These are phyloP conservation scores for Fusarium domesticum DNA, from an alignment of 2,329 filamentous ascomycete genomes.

Conservation along the genomic window DNA sequence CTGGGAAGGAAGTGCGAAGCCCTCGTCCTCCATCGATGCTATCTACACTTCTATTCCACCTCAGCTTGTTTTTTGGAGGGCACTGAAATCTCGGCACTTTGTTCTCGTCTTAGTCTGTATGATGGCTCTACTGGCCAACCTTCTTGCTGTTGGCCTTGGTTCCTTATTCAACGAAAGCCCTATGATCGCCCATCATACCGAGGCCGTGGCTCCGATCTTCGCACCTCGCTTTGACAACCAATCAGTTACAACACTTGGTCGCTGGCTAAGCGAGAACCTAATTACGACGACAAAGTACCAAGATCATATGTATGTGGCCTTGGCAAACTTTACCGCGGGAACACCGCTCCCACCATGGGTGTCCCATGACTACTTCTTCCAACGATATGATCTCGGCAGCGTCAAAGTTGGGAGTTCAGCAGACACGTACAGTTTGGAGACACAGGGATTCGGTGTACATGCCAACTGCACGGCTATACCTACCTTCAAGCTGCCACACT, in stretches of 20 bases:
- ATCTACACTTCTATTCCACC: slow-evolving; percentile 56
- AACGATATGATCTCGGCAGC: slow-evolving; percentile 37
- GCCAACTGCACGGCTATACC: slow-evolving; percentile 22
- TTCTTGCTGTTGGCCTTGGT: slow-evolving; percentile 51
- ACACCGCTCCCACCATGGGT: slow-evolving; percentile 51
- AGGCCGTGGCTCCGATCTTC: slow-evolving; percentile 13
- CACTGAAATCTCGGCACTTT: slow-evolving; percentile 43
- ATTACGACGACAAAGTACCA: slow-evolving; percentile 8
- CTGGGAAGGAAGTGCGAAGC: slow-evolving; percentile 33
- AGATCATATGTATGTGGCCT: slow-evolving; percentile 34
- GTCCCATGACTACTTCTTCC: slow-evolving; percentile 43
- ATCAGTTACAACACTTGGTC: slow-evolving; percentile 3
- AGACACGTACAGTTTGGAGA: slow-evolving; percentile 14
- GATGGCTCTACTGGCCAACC: slow-evolving; percentile 48
- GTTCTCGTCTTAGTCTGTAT: slow-evolving; percentile 46
- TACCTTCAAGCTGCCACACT: background rate
- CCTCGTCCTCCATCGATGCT: slow-evolving; percentile 39
- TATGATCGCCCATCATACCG: background rate
- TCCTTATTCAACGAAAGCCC: slow-evolving; percentile 46
- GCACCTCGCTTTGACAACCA: slow-evolving; percentile 21
- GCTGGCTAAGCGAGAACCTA: background rate
- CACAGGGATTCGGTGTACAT: slow-evolving; percentile 29
- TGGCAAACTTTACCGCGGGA: slow-evolving; percentile 44
- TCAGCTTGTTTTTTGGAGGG: slow-evolving; percentile 47
- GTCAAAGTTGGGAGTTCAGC: too few relatives aligned